These are phyloP conservation scores for Aspergillus sp. DNA, from an alignment of 2,329 filamentous ascomycete species.

Conservation along the genomic window DNA sequence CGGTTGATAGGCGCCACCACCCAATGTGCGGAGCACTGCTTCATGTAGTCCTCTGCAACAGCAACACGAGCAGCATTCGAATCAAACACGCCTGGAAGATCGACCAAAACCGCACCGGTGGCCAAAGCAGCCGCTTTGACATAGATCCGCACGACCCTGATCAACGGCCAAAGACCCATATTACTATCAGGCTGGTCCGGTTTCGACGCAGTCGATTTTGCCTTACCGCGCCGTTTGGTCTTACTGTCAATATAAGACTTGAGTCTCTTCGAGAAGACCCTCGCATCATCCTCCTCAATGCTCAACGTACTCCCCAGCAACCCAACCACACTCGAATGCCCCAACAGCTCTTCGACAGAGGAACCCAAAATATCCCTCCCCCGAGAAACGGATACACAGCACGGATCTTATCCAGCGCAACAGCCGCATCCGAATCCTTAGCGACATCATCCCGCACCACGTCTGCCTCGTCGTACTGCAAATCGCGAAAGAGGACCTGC, in stretches of 20 bases:
- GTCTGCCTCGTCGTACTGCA: slow-evolving; percentile 38
- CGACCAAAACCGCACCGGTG: slow-evolving; percentile 7
- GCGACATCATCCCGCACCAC: slow-evolving; percentile 33
- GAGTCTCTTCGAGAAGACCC: slow-evolving; percentile 43
- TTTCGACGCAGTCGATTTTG: neutral
- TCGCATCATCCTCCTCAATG: slow-evolving; percentile 34
- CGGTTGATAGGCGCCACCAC: slow-evolving; percentile 43
- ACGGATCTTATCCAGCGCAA: slow-evolving; percentile 40
- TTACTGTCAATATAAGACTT: slow-evolving; percentile 54
- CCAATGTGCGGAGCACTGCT: slow-evolving; percentile 8
- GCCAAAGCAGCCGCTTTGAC: slow-evolving; percentile 4
- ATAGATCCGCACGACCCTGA: slow-evolving; percentile 16
- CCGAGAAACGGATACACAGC: slow-evolving; percentile 33
- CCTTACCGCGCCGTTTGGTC: slow-evolving; percentile 39
- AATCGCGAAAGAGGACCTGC: slow-evolving; percentile 44
- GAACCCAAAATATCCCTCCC: slow-evolving; percentile 35
- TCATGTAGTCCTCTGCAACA: slow-evolving; percentile 7
- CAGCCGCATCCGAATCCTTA: slow-evolving; percentile 41
- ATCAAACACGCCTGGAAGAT: slow-evolving; percentile 8
- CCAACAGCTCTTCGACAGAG: slow-evolving; percentile 39
- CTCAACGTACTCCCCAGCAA: slow-evolving; percentile 45
- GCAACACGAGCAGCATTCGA: slow-evolving; percentile 8
- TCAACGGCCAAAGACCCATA: slow-evolving; percentile 32
- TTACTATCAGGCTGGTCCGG: too few species aligned
- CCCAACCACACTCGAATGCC: slow-evolving; percentile 31